A percentile compares a stretch with the other conserved stretches of the same genome.
phyloP scores from a whole-genome alignment of 208 protist genomes.

The Strigomonas culicis region DNA sequence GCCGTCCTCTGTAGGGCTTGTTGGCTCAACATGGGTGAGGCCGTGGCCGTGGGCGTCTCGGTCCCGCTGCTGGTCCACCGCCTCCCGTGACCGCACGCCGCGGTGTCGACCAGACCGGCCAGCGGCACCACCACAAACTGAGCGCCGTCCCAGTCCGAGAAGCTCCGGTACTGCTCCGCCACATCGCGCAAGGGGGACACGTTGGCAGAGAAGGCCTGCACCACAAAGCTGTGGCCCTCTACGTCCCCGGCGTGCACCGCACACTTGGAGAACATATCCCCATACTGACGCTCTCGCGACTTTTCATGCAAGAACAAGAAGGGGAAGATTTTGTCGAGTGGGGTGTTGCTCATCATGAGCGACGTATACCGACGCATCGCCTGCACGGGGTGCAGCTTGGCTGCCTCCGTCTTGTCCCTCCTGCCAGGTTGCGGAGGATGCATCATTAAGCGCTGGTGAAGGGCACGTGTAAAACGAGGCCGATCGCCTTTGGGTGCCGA shows the following conservation, averaged over 20 bases:
- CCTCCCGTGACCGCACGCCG: background rate
- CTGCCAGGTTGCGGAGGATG: background rate
- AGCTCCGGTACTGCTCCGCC: slow-evolving; percentile 17
- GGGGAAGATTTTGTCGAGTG: slow-evolving; percentile 23
- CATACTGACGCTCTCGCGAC: slow-evolving; percentile 5
- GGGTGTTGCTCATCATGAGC: slow-evolving; percentile 27
- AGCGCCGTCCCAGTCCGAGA: slow-evolving; percentile 26
- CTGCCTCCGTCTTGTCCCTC: background rate
- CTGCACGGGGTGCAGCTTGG: slow-evolving; percentile 18
- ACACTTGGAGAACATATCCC: background rate
- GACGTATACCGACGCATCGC: slow-evolving; percentile 25
- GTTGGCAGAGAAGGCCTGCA: slow-evolving; percentile 17
- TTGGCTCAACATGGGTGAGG: background rate
- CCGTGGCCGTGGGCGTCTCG: background rate
- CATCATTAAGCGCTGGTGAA: background rate
- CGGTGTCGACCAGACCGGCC: slow-evolving; percentile 1
- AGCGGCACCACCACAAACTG: slow-evolving; percentile 35
- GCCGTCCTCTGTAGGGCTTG: background rate
- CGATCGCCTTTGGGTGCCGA: no score
- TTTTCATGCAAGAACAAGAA: slow-evolving; percentile 15
- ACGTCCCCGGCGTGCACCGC: slow-evolving; percentile 32
- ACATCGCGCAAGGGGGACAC: slow-evolving; percentile 25
- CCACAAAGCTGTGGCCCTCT: slow-evolving; percentile 28
- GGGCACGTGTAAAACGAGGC: background rate
- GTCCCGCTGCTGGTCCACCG: background rate